A percentile compares a stretch with the other conserved stretches of the same genome.
Evolutionary conservation across 768 basidiomycete species (phyloP).

Genomic region (Hirschioporus abietinus): DNA sequence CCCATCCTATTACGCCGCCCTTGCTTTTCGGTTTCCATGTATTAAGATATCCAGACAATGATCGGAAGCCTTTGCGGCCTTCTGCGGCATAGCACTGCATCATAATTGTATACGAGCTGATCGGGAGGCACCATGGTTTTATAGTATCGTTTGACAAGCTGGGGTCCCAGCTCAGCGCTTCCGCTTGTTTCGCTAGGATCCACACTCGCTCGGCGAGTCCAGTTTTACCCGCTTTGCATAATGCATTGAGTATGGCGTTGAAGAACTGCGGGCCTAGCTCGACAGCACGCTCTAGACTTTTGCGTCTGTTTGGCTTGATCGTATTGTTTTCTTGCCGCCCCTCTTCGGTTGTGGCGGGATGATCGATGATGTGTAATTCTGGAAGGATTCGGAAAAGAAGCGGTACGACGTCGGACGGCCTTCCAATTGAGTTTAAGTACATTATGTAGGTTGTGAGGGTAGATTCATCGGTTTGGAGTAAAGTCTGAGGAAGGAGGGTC

Average conservation of each 20-base stretch:
- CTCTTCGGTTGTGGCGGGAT: constrained; percentile 23
- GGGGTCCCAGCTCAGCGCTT: constrained; percentile 45
- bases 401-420: constrained; percentile 35
- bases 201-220: constrained; percentile 61
- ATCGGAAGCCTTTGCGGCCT: constrained; percentile 25
- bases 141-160: constrained; percentile 17
- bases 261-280: constrained; percentile 57
- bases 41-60: neutral
- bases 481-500: neutral
- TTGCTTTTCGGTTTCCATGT: constrained; percentile 19
- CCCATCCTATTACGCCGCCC: constrained; percentile 30
- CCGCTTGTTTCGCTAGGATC: constrained; percentile 53
- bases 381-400: constrained; percentile 56
- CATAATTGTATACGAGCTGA: constrained; percentile 70
- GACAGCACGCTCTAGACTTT: constrained; percentile 37
- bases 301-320: constrained; percentile 4
- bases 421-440: constrained; percentile 46
- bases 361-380: constrained; percentile 35
- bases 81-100: constrained; percentile 52
- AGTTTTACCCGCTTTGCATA: constrained; percentile 49
- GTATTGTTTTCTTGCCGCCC: neutral
- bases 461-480: constrained; percentile 32
- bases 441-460: constrained; percentile 50
- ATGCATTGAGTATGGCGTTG: constrained; percentile 51
- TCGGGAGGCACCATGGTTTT: constrained; percentile 58